phyloP scores from a whole-genome alignment of 352 stramenopile genomes.

The Phytophthora tentaculata region DNA sequence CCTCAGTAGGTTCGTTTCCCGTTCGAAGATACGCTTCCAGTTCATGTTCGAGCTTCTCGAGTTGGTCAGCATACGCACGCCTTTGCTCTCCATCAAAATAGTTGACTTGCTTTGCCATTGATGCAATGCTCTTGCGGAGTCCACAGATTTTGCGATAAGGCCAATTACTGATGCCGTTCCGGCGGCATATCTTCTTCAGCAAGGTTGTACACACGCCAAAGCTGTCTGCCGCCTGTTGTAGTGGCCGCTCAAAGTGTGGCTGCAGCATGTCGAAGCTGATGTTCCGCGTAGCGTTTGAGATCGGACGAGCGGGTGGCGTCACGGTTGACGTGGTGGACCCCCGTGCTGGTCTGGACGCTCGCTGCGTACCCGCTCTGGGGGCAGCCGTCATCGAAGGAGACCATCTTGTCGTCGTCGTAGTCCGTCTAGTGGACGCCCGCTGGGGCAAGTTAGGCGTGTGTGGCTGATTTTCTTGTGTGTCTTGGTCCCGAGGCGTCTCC shows the following conservation, averaged over 20 bases:
- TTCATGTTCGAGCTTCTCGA: constrained; percentile 48
- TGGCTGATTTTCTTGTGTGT: constrained; percentile 3
- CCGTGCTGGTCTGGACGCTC: constrained; percentile 2
- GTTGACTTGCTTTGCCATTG: constrained; percentile 65
- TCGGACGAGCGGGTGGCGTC: constrained; percentile 29
- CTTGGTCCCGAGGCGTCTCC: background rate
- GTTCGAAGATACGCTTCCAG: constrained; percentile 55
- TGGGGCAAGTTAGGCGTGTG: background rate
- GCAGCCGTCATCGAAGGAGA: constrained; percentile 27
- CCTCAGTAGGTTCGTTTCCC: constrained; percentile 43
- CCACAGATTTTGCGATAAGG: constrained; percentile 65
- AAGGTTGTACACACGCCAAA: constrained; percentile 73
- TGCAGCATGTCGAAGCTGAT: constrained; percentile 67
- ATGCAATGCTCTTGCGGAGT: constrained; percentile 62
- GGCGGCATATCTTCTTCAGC: constrained; percentile 74
- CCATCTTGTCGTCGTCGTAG: constrained; percentile 38
- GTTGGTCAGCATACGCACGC: constrained; percentile 53
- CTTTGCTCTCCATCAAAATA: constrained; percentile 70
- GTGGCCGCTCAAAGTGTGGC: constrained; percentile 59
- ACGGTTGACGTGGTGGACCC: background rate
- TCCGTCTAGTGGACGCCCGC: constrained; percentile 33
- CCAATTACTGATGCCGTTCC: constrained; percentile 69
- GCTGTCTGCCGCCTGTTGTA: constrained; percentile 55
- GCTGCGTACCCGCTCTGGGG: constrained; percentile 1
- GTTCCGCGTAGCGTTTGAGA: constrained; percentile 54